These are phyloP conservation scores for Colletotrichum coccodes DNA, from an alignment of 2,329 filamentous ascomycete genomes.

Conservation along the genomic window DNA sequence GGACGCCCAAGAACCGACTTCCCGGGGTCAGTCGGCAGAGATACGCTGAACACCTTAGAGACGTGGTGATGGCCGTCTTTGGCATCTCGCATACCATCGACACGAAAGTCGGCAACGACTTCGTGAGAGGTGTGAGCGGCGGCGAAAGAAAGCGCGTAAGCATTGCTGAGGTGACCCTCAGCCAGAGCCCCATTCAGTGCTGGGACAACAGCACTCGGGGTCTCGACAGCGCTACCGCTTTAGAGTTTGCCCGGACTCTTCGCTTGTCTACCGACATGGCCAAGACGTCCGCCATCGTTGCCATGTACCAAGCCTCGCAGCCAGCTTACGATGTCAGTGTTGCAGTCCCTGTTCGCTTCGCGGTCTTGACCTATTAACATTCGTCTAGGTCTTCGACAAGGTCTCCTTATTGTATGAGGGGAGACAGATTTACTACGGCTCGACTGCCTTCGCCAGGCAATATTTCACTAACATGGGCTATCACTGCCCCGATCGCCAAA, in stretches of 20 bases:
- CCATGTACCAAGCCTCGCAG: slow-evolving; percentile 56
- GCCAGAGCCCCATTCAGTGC: slow-evolving; percentile 63
- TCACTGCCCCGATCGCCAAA: slow-evolving; percentile 21
- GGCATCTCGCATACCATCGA: slow-evolving; percentile 70
- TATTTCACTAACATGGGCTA: slow-evolving; percentile 71
- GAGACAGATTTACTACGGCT: background rate
- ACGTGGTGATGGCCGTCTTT: slow-evolving; percentile 69
- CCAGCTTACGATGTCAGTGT: background rate
- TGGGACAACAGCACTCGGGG: slow-evolving; percentile 75
- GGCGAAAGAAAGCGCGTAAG: slow-evolving; percentile 74
- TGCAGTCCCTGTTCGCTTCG: too few species aligned
- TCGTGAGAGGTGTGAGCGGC: slow-evolving; percentile 63
- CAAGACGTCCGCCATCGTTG: slow-evolving; percentile 63
- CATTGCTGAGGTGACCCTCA: slow-evolving; percentile 70
- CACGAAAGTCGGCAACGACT: slow-evolving; percentile 70
- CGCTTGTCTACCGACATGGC: slow-evolving; percentile 68
- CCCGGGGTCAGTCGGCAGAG: slow-evolving; percentile 64
- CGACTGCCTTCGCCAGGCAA: background rate
- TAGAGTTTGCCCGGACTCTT: slow-evolving; percentile 70
- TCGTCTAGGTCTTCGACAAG: background rate
- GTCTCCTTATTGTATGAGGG: background rate
- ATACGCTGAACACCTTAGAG: slow-evolving; percentile 45
- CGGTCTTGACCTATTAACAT: too few species aligned
- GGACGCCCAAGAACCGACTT: slow-evolving; percentile 70
- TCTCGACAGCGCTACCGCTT: slow-evolving; percentile 68